Evolutionary conservation across 257 asterid genomes (phyloP), one percentile per base, ranked within the genome.

Genomic region (Solanum etuberosum): DNA sequence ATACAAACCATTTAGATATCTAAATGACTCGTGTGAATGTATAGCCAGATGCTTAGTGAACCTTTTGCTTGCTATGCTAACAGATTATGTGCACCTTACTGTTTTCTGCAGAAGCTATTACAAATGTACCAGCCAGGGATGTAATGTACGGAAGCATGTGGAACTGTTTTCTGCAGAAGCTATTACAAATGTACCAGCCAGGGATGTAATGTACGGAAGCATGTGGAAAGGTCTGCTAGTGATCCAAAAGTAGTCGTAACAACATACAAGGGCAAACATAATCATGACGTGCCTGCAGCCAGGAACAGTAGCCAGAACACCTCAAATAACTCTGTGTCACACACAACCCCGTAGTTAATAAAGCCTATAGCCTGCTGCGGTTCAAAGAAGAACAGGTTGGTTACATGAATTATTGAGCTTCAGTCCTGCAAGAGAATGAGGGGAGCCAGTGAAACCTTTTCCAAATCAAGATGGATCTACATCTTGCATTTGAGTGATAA

Each of bases 231-330:
- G 85, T 98, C 99, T 25, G 95, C 99, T 80, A 90, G 85, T 74
- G 99, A 96, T 51, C 92, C 91, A 16, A 96, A 94, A 89, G 99
- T 98, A 57, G 99, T 95, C 54, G 91, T 94, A 88, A 96, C 98
- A 43, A 94, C 98, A 4, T 96, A 96, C 7, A 98, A 95, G 85
- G 99, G 99, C 4, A 94, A 94, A 90, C 99, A 96, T 87, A 94
- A 84, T 70, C 99, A 96, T 48, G 95, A 94, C n/a, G 97, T 96
- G 48, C 99, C 99, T 34, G 97, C 93, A 51, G 92, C 98, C 59
- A 92, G 91, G 88, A 84, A 83, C 51, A 94, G 96, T 91, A 92
- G 95, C 91, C 98, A 94, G 84, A 90, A 85, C 78, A 86, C 94
- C 2, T 89, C 93, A 27, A 89, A 70, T 67, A 89, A 89, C 86